Evolutionary conservation across 352 stramenopile genomes (phyloP), one percentile per base, ranked within the genome.

Genomic region (Globisporangium mamillatum): DNA sequence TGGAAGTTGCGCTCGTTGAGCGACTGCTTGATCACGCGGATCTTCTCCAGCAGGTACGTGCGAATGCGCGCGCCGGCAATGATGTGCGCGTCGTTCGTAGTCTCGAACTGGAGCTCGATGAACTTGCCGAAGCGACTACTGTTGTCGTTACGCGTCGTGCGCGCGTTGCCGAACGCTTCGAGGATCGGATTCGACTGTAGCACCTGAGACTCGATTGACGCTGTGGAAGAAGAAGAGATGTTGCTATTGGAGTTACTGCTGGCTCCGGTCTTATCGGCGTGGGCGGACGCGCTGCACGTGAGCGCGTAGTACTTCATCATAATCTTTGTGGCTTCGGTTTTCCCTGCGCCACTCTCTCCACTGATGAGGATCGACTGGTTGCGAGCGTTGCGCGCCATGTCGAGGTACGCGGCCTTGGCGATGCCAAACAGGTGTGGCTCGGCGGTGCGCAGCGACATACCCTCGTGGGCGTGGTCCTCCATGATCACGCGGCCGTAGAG

Each of bases 31-130:
- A 96, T 89, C 60, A 98, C 79, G 64, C 92, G 85, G 46, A 97
- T 94, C 75, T 98, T 98, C 74, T 99, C 96, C 38, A 99, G 81
- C 34, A 99, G 73, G 64, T 98, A 99, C 34, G 88, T 97, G 69
- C 87, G 85, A 62, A 98, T 95, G 9, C 78, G 80, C 24, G 90
- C 91, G 22, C 92, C 92, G 18, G 89, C 78, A 52, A 88, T 76
- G 12, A 71, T 68, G 61, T 78, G 70, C 25, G 76, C 52, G 20
- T 69, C 46, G 25, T 25, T 57, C 24, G 54, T 57, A 56, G 75
- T 36, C 46, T 76, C 70, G 70, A 96, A 93, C 54, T 91, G 80
- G 34, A 97, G 69, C 73, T 96, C 83, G 41, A 97, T 97, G 74
- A 95, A 97, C 64, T 97, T 97, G 67, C 90, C 90, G 74, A 97